Percentiles rank a stretch among this genome's conserved stretches.
These are phyloP conservation scores for Nannochloris sp. DNA, from an alignment of 139 green algal genomes.

Conservation along the genomic window DNA sequence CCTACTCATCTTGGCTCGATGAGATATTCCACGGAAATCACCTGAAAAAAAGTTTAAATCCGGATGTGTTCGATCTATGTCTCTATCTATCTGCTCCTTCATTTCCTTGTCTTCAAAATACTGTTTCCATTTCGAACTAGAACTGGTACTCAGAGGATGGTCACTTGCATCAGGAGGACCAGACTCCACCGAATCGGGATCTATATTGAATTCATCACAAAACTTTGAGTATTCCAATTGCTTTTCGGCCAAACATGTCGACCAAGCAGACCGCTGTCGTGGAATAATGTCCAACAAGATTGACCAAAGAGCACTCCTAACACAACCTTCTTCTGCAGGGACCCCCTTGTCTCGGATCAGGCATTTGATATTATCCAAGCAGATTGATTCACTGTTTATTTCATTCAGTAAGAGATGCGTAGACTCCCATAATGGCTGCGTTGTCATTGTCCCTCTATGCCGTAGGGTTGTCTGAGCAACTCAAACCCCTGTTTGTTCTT, in stretches of 20 bases:
- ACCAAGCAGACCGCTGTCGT: conserved; percentile 51
- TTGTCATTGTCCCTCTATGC: not conserved
- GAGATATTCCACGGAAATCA: conserved; percentile 10
- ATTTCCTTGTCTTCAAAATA: conserved; percentile 50
- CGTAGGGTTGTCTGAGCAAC: too few species aligned
- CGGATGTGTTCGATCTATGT: conserved; percentile 90
- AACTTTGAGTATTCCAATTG: conserved; percentile 74
- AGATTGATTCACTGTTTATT: conserved; percentile 23
- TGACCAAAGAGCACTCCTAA: conserved; percentile 68
- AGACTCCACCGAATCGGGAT: conserved; percentile 44
- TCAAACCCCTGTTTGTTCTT: too few species aligned
- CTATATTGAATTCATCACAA: conserved; percentile 76
- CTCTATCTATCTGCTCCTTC: conserved; percentile 83
- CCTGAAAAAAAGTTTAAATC: conserved; percentile 94
- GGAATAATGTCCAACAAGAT: conserved; percentile 80
- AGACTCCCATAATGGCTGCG: not conserved
- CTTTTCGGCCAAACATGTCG: conserved; percentile 41
- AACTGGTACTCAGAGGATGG: conserved; percentile 65
- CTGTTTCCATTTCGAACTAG: conserved; percentile 56
- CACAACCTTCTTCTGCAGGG: conserved; percentile 46
- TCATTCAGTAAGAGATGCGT: not conserved
- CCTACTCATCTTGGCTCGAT: conserved; percentile 49
- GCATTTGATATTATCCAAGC: conserved; percentile 40
- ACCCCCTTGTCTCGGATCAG: conserved; percentile 55
- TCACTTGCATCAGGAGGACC: conserved; percentile 40